Percentiles rank a stretch among this genome's conserved stretches.
These are phyloP conservation scores for Boletus sp. DNA, from an alignment of 1,284 basidiomycete genomes.

Conservation along the genomic window DNA sequence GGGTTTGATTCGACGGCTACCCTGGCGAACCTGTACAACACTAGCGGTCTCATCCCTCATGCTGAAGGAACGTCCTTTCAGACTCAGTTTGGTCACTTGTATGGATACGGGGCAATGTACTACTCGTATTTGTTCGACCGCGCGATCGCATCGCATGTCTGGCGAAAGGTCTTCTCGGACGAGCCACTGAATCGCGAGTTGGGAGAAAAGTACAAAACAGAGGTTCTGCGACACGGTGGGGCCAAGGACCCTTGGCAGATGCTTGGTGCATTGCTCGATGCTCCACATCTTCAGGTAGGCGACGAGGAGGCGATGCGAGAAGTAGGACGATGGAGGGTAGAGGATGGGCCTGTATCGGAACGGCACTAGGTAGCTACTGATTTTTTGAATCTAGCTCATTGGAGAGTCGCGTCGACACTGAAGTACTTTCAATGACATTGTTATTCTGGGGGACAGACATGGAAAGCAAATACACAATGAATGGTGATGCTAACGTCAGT, in stretches of 20 bases:
- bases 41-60: slow-evolving; percentile 75
- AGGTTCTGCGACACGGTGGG: slow-evolving; percentile 81
- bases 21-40: slow-evolving; percentile 61
- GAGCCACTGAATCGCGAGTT: slow-evolving; percentile 60
- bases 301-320: slow-evolving; percentile 82
- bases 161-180: slow-evolving; percentile 68
- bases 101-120: slow-evolving; percentile 96
- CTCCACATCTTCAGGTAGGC: slow-evolving; percentile 61
- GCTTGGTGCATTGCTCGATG: slow-evolving; percentile 72
- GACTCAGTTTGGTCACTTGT: slow-evolving; percentile 92
- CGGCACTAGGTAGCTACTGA: slow-evolving; percentile 38
- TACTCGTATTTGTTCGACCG: slow-evolving; percentile 97
- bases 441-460: slow-evolving; percentile 1
- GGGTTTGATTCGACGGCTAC: slow-evolving; percentile 71
- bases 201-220: slow-evolving; percentile 78
- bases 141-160: slow-evolving; percentile 90
- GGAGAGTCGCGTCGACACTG: neutral
- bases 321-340: slow-evolving; percentile 84
- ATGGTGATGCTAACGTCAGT: neutral
- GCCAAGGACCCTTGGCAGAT: slow-evolving; percentile 93
- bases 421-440: neutral
- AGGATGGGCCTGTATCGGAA: slow-evolving; percentile 57
- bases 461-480: neutral
- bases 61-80: slow-evolving; percentile 87
- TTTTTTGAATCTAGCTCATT: neutral